phyloP scores from a whole-genome alignment of 352 stramenopile species.

The Phytophthora crassamura region DNA sequence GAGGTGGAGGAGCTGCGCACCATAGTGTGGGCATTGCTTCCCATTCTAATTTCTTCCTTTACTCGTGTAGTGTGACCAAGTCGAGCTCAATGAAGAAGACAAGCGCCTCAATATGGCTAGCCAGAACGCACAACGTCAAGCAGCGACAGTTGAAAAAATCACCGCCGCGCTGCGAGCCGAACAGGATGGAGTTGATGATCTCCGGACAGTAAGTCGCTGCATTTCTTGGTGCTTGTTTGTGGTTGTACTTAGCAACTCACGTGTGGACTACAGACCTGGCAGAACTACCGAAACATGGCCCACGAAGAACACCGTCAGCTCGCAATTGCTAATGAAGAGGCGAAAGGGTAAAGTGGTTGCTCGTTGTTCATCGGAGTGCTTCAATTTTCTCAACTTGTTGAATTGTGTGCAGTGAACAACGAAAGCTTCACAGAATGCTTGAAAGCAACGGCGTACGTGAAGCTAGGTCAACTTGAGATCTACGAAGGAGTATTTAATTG shows the following conservation, averaged over 20 bases:
- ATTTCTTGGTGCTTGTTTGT: neutral
- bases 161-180: conserved; percentile 12
- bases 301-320: conserved; percentile 43
- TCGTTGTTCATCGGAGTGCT: neutral
- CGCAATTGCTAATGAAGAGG: conserved; percentile 33
- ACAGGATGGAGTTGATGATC: conserved; percentile 26
- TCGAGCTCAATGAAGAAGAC: conserved; percentile 28
- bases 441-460: conserved; percentile 34
- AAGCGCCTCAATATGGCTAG: conserved; percentile 25
- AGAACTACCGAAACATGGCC: conserved; percentile 35
- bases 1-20: conserved; percentile 21
- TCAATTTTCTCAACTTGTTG: conserved; percentile 2
- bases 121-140: conserved; percentile 29
- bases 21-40: neutral
- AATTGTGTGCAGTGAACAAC: conserved; percentile 27
- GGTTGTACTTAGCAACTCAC: neutral
- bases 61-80: conserved; percentile 22
- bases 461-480: neutral
- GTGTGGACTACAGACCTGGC: conserved; percentile 18
- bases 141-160: conserved; percentile 10
- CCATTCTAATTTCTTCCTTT: neutral
- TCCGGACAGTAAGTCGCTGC: conserved; percentile 30
- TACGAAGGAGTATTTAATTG: neutral
- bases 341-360: conserved; percentile 24
- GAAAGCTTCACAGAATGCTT: conserved; percentile 32